phyloP scores from a whole-genome alignment of 495 filamentous ascomycete genomes.

The Aspergillus panamensis region DNA sequence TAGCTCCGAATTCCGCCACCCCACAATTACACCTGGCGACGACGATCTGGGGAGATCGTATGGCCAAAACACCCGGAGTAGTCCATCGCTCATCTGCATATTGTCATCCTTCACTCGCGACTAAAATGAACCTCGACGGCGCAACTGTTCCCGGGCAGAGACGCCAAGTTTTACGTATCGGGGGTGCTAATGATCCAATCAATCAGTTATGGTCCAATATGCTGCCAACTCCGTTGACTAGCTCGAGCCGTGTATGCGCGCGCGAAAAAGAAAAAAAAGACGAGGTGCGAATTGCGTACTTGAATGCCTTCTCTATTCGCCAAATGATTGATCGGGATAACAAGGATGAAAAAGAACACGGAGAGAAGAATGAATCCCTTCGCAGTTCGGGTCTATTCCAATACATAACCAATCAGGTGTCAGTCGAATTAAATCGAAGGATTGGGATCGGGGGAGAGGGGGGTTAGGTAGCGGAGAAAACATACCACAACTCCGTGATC shows the following conservation, averaged over 20 bases:
- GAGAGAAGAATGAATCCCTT: slow-evolving; percentile 75
- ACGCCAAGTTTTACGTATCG: slow-evolving; percentile 77
- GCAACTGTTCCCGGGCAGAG: slow-evolving; percentile 91
- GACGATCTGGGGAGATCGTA: slow-evolving; percentile 73
- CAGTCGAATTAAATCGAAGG: not conserved
- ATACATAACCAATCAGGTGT: not conserved
- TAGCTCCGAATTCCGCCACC: slow-evolving; percentile 88
- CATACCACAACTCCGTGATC: slow-evolving; percentile 93
- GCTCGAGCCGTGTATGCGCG: not conserved
- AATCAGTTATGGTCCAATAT: not conserved
- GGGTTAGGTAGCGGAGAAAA: slow-evolving; percentile 10
- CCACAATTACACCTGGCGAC: slow-evolving; percentile 79
- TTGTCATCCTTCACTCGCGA: slow-evolving; percentile 67
- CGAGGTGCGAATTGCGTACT: too few species aligned
- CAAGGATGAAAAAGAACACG: slow-evolving; percentile 70
- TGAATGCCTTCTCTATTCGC: slow-evolving; percentile 63
- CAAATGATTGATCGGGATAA: slow-evolving; percentile 68
- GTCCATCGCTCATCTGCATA: slow-evolving; percentile 75
- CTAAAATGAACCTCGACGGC: slow-evolving; percentile 92
- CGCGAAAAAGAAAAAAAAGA: not conserved
- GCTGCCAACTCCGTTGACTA: not conserved
- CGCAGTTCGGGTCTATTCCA: slow-evolving; percentile 57
- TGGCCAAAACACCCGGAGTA: slow-evolving; percentile 98
- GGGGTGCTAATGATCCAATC: slow-evolving; percentile 63
- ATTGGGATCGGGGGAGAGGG: slow-evolving; percentile 6